These are phyloP conservation scores for Globisporangium yorkense DNA, from an alignment of 352 stramenopile species.

Conservation along the genomic window DNA sequence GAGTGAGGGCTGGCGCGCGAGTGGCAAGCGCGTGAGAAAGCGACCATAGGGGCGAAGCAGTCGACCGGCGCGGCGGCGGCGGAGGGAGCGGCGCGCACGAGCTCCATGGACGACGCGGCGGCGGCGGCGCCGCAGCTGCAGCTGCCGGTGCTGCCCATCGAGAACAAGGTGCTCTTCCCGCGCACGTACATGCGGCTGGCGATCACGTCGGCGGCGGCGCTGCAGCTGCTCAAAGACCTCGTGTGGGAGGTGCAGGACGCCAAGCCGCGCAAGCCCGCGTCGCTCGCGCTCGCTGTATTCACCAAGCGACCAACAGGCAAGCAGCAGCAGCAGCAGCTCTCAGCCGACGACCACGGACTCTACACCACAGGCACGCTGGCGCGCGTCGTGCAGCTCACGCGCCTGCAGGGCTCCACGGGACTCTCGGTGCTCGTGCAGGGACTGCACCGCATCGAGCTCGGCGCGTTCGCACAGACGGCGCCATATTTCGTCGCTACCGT, in stretches of 20 bases:
- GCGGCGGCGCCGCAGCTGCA: slow-evolving; percentile 14
- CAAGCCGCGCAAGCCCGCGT: slow-evolving; percentile 34
- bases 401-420: slow-evolving; percentile 38
- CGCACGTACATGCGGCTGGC: slow-evolving; percentile 67
- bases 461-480: slow-evolving; percentile 36
- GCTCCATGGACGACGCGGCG: slow-evolving; percentile 15
- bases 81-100: neutral
- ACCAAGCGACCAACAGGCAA: slow-evolving; percentile 22
- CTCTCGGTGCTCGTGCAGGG: slow-evolving; percentile 71
- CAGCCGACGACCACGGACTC: slow-evolving; percentile 25
- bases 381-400: slow-evolving; percentile 71
- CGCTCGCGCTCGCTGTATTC: slow-evolving; percentile 60
- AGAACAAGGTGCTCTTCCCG: slow-evolving; percentile 70
- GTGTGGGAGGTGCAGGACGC: slow-evolving; percentile 62
- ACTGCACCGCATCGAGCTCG: slow-evolving; percentile 43
- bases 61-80: slow-evolving; percentile 8
- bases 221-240: slow-evolving; percentile 75
- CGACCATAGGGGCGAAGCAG: slow-evolving; percentile 16
- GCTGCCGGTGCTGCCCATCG: slow-evolving; percentile 62
- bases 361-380: slow-evolving; percentile 59
- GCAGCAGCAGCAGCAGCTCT: slow-evolving; percentile 1
- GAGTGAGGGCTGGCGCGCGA: too few species aligned
- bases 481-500: slow-evolving; percentile 58
- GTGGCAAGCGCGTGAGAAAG: too few species aligned
- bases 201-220: slow-evolving; percentile 48